Evolutionary conservation across 441 rosid genomes (phyloP).

Genomic region (Eugenia klotzschiana): DNA sequence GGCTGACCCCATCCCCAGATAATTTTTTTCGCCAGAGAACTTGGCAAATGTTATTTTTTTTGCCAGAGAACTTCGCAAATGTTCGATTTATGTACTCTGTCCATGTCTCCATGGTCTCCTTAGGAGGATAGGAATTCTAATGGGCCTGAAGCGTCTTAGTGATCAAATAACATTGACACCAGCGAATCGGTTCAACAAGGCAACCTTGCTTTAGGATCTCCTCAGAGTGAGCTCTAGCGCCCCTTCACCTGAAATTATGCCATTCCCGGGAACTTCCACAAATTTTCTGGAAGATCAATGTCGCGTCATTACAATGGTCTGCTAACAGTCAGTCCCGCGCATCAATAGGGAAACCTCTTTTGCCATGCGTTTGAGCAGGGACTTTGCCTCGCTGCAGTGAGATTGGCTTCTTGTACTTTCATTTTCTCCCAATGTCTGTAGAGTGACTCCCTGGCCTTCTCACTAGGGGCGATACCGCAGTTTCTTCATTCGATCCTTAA

Average conservation of each 20-base stretch:
- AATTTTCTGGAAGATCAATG: neutral
- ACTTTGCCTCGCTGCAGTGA: neutral
- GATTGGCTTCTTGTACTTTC: neutral
- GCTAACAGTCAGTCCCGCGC: neutral
- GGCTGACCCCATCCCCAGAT: neutral
- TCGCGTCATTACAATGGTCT: neutral
- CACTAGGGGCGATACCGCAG: neutral
- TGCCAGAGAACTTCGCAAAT: neutral
- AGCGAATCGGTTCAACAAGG: neutral
- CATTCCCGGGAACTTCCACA: neutral
- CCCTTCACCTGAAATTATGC: neutral
- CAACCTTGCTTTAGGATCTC: neutral
- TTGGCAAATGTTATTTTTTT: neutral
- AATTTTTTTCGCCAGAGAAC: neutral
- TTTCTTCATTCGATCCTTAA: neutral
- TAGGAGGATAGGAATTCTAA: neutral
- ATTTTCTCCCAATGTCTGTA: neutral
- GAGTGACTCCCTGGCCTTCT: neutral
- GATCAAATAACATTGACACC: neutral
- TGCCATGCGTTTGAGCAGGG: neutral
- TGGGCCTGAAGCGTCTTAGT: neutral
- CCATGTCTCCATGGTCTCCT: neutral
- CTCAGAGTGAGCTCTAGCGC: neutral
- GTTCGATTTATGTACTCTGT: neutral
- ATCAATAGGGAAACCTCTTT: neutral